These are phyloP conservation scores for Kodamaea jinghongensis DNA, from an alignment of 805 yeast species.

Conservation along the genomic window DNA sequence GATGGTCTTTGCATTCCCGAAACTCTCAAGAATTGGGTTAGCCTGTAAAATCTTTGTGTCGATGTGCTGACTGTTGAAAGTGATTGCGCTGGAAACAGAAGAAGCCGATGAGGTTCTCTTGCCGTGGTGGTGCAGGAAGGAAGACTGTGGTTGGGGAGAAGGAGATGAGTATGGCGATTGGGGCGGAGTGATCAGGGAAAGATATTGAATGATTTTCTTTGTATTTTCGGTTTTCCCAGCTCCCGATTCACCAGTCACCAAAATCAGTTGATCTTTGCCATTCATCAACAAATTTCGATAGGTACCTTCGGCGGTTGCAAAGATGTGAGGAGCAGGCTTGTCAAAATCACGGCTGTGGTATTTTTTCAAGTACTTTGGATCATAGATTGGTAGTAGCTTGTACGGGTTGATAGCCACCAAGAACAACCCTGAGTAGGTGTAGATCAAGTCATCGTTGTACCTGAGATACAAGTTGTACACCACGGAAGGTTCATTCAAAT, in stretches of 20 bases:
- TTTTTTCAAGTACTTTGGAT: conserved; percentile 49
- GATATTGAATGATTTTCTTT: conserved; percentile 87
- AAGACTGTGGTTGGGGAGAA: conserved; percentile 7
- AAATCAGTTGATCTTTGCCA: conserved; percentile 77
- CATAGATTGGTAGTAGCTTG: conserved; percentile 68
- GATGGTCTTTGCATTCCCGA: conserved; percentile 96
- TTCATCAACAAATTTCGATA: conserved; percentile 69
- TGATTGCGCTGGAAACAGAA: conserved; percentile 4
- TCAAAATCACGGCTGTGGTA: conserved; percentile 46
- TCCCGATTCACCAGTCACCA: conserved; percentile 99
- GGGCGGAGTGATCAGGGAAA: conserved; percentile 66
- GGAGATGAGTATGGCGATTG: conserved; percentile 15
- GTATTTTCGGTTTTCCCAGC: conserved; percentile 99
- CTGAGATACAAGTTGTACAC: conserved; percentile 76
- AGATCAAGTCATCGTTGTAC: conserved; percentile 73
- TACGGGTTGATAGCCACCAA: conserved; percentile 96
- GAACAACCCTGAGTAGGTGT: conserved; percentile 93
- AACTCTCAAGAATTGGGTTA: conserved; percentile 92
- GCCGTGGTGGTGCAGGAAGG: conserved; percentile 1
- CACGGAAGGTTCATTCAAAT: conserved; percentile 94
- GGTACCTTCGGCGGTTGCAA: conserved; percentile 85
- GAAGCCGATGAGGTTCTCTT: conserved; percentile 7
- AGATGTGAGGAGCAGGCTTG: conserved; percentile 76
- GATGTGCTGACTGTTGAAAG: conserved; percentile 42
- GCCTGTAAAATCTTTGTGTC: conserved; percentile 89